A percentile compares a stretch with the other conserved stretches of the same genome.
phyloP scores from a whole-genome alignment of 305 asterid species.

The Euphrasia arctica region DNA sequence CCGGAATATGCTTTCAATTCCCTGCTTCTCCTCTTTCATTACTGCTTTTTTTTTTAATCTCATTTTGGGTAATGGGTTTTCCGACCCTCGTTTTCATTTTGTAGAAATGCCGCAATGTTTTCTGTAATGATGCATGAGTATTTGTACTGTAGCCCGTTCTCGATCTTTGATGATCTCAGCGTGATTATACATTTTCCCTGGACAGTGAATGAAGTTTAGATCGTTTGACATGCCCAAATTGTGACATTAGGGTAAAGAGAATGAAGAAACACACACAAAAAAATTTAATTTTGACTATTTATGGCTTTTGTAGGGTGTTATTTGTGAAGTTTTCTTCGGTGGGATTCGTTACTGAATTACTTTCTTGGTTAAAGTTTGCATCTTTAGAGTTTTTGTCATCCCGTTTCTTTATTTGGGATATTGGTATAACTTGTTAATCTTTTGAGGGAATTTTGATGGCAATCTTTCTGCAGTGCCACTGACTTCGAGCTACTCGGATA shows the following conservation, averaged over 20 bases:
- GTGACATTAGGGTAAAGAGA: constrained; percentile 9
- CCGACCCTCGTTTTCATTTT: constrained; percentile 16
- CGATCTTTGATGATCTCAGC: constrained; percentile 21
- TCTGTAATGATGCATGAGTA: background rate
- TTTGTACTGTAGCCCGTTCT: background rate
- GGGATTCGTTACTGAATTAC: background rate
- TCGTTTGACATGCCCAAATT: background rate
- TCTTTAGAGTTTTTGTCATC: background rate
- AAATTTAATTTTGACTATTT: constrained; percentile 2
- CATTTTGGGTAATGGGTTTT: constrained; percentile 23
- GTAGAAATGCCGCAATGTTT: background rate
- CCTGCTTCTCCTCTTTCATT: background rate
- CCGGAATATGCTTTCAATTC: background rate
- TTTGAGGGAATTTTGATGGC: constrained; percentile 19
- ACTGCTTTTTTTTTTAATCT: background rate
- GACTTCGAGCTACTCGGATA: constrained; percentile 51
- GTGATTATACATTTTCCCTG: background rate
- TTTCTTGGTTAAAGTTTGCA: constrained; percentile 9
- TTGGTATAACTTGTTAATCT: constrained; percentile 5
- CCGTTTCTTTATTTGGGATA: constrained; percentile 6
- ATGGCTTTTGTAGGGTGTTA: constrained; percentile 5
- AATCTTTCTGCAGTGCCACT: constrained; percentile 55
- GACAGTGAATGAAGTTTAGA: constrained; percentile 8
- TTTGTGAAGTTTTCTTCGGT: background rate
- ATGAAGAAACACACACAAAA: background rate